Evolutionary conservation across 2,329 filamentous ascomycete genomes (phyloP), one percentile per base, ranked within the genome.

Genomic region (Ophiostoma ips): DNA sequence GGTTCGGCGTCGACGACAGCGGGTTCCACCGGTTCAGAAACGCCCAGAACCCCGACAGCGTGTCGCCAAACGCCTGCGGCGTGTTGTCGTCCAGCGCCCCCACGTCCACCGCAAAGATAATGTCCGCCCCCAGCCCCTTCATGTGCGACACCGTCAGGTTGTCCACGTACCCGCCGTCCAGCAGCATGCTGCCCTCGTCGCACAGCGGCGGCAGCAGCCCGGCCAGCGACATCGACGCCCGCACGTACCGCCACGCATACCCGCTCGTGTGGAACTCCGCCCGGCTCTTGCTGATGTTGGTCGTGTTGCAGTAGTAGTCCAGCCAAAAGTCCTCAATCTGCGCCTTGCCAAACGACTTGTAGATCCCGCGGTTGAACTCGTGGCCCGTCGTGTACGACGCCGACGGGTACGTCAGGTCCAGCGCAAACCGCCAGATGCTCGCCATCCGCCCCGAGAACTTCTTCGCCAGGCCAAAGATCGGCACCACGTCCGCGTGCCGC

Each of bases 291-390:
- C 85, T 94, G 67, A 98, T 96, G 65, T 96, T 98, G 35, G 94
- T 98, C 0, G 92, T 96, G 67, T 98, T 98, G 75, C 94, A 98
- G 68, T 98, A 98, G 64, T 87, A 98, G 58, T 95, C 88, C 11
- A 98, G 76, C 92, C 92, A 98, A 61, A 96, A 98, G 64, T 98
- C 92, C 66, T 98, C 92, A 52, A 98, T 96, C 62, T 96, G 92
- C 10, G 87, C 86, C 60, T 95, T 87, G 13, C 89, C 92, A 63
- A 98, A 95, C 0, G 90, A 88, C 66, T 98, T 98, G 77, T 95
- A 98, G 56, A 98, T 95, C 37, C 92, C 92, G 7, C 92, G 85
- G 60, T 98, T 98, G 75, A 98, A 98, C 61, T 98, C 92, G 62
- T 98, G 92, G 1, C 92, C 92, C 0, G 92, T 98, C 1, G 94